Base-by-base conservation (phyloP, 257 asterid genomes). In the Lithospermum erythrorhizon region DNA sequence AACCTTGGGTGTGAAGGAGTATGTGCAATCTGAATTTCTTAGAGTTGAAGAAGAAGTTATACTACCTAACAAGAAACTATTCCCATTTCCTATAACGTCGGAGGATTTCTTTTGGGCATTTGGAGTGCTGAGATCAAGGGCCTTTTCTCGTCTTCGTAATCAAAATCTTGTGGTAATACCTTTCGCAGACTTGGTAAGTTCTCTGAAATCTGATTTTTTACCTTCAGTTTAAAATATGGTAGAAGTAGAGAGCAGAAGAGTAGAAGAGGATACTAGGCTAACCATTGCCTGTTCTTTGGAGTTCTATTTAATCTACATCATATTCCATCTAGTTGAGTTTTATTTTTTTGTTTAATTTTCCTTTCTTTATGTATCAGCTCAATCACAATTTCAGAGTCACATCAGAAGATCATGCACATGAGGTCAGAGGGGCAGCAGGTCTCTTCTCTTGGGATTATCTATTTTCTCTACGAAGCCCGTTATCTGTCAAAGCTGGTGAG, bases 41-140 rank as follows among this genome's bases (percentile, higher is more conserved):
- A 84, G 79, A 76, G 76, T 89, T 58, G 83, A 82, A 73, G 78
- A 81, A 55, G 90, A 91, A 72, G 69, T 89, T 69, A 78, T 93
- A 68, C 84, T 83, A 53, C 83, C 89, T 48, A 93, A 89, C 82
- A 80, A 81, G 81, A 59, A 76, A 74, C 86, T 93, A 29, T 93
- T 93, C 79, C 95, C 95, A 37, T 81, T 68, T 61, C 59, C 89
- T 23, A 53, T 86, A 58, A 82, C 97, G 53, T 20, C 77, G 78
- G 94, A 93, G 56, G 95, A 88, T 74, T 93, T 93, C 85, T 77
- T 84, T 32, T 93, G 98, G 98, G 98, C 94, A 72, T 91, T 88
- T 76, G 98, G 95, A 49, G 81, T 91, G 47, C 93, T 91, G 59
- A 82, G 97, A 81, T 88, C 98, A 37, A 84, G 95, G 76, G 95